Base-by-base conservation (phyloP, 2,329 filamentous ascomycete species). In the Leptographium wingfieldii region DNA sequence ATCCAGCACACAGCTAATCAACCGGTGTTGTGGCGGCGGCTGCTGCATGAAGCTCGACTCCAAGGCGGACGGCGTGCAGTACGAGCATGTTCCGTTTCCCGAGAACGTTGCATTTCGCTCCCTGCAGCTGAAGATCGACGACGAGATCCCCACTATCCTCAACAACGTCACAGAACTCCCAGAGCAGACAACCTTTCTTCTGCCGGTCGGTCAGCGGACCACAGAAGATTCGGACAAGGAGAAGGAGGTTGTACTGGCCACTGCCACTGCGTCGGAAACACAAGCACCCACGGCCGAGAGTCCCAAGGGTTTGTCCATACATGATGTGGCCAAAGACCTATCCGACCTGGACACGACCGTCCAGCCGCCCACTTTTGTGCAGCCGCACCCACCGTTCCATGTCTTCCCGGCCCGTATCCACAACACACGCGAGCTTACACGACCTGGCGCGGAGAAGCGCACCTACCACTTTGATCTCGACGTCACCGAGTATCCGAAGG, bases 401-500 rank as follows among this genome's bases (percentile, higher is more conserved):
- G 91, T 97, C 62, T 95, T 88, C 73, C 87, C 91, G 1, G 92
- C 92, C n/a, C 90, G 85, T 64, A 82, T 99, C 55, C 87, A 90
- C 73, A 85, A 85, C 67, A 83, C 90, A 2, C 86, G 94, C 60
- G 91, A 96, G 73, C 76, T 99, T 69, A 99, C 94, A 14, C 87
- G 84, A 70, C 78, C 83, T 29, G 92, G 92, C 27, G 94, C 94
- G 5, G 90, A 96, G 77, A 99, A 99, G 82, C 83, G 92, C 62
- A 99, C 94, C 0, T 96, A 92, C 72, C 94, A 99, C 73, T 97
- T 97, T 68, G 94, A 97, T 68, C 83, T 99, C 53, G 94, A 99
- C 68, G 87, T 99, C 56, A 96, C 92, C 56, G 87, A 96, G 70
- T 99, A 99, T 68, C 71, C 94, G 0, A 81, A 84, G 25, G 90